phyloP scores from a whole-genome alignment of 1,284 basidiomycete species.

The Melampsora larici-populina region DNA sequence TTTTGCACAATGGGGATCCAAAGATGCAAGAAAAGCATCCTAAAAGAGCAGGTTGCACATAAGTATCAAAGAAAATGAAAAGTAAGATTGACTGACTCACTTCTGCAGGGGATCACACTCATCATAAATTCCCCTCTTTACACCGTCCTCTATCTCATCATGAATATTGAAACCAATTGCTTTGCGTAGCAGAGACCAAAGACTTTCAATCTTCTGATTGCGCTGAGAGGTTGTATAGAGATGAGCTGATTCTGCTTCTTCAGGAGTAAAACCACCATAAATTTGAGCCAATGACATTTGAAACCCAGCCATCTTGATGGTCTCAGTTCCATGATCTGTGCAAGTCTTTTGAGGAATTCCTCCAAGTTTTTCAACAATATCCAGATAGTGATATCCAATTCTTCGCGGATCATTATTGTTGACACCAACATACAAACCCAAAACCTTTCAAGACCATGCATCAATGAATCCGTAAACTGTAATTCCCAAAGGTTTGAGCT shows the following conservation, averaged over 20 bases:
- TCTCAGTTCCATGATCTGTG: too few relatives aligned
- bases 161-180: too few relatives aligned
- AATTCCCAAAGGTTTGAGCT: too few relatives aligned
- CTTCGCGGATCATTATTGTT: conserved; percentile 13
- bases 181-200: not conserved
- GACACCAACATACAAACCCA: conserved; percentile 4
- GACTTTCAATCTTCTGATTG: not conserved
- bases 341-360: too few relatives aligned
- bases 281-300: too few relatives aligned
- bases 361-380: too few relatives aligned
- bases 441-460: not conserved
- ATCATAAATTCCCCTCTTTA: too few relatives aligned
- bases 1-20: not conserved
- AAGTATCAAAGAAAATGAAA: too few relatives aligned
- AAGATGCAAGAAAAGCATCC: not conserved
- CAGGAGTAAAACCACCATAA: not conserved
- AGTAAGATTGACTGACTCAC: not conserved
- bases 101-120: not conserved
- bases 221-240: not conserved
- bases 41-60: not conserved
- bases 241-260: not conserved
- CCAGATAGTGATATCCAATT: conserved; percentile 21
- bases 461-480: too few relatives aligned
- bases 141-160: not conserved
- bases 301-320: too few relatives aligned